phyloP scores from a whole-genome alignment of 2,329 filamentous ascomycete species.

The Scleromitrula shiraiana region DNA sequence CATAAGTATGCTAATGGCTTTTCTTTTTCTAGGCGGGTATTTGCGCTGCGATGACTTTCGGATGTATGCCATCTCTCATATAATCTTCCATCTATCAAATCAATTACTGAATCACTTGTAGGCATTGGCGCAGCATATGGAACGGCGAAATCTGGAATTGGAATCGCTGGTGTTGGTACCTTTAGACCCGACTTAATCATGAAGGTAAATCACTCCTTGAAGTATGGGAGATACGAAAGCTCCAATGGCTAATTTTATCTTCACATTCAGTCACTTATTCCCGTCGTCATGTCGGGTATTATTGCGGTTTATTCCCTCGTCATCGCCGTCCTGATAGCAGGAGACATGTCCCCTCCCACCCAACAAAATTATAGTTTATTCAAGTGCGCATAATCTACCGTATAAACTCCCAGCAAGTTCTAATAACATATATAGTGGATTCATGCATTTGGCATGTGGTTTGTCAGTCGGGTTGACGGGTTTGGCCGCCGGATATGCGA shows the following conservation, averaged over 20 bases:
- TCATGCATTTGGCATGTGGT: conserved; percentile 88
- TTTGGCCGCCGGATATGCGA: conserved; percentile 90
- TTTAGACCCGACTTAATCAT: conserved; percentile 84
- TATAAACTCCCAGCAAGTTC: background rate
- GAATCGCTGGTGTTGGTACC: conserved; percentile 77
- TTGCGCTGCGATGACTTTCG: conserved; percentile 74
- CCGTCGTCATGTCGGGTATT: conserved; percentile 97
- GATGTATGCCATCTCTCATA: conserved; percentile 49
- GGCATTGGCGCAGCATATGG: conserved; percentile 70
- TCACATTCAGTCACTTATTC: conserved; percentile 57
- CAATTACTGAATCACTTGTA: conserved; percentile 10
- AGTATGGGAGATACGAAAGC: background rate
- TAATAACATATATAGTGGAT: conserved; percentile 50
- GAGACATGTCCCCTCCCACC: conserved; percentile 68
- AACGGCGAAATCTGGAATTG: conserved; percentile 81
- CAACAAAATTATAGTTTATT: conserved; percentile 71
- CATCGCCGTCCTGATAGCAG: conserved; percentile 89
- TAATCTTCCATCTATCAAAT: background rate
- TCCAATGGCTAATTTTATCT: background rate
- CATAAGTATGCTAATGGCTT: conserved; percentile 26
- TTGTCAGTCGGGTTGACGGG: conserved; percentile 88
- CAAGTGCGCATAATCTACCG: conserved; percentile 45
- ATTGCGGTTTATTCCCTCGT: conserved; percentile 97
- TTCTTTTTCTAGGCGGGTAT: conserved; percentile 70
- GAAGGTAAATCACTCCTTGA: conserved; percentile 59